These are phyloP conservation scores for Sclerotinia trifoliorum DNA, from an alignment of 2,329 filamentous ascomycete genomes.

Conservation along the genomic window DNA sequence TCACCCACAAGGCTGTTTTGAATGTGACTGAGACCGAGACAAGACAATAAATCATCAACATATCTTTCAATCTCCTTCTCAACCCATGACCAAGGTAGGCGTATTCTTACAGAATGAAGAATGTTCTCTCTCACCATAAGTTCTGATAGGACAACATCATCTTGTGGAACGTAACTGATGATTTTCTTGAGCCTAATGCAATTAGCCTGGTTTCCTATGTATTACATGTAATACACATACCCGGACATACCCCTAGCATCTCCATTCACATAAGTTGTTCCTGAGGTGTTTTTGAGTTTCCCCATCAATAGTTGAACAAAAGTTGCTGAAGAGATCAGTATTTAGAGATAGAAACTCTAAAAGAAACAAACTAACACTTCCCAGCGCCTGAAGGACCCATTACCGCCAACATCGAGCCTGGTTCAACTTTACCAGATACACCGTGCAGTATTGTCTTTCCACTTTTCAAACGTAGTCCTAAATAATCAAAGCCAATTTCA, in stretches of 20 bases:
- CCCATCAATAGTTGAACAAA: not conserved
- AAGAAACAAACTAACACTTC: not conserved
- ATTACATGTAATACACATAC: not conserved
- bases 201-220: not conserved
- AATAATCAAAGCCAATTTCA: not conserved
- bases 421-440: conserved; percentile 5
- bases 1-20: not conserved
- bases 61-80: not conserved
- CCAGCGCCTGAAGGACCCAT: not conserved
- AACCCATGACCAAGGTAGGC: not conserved
- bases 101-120: conserved; percentile 8
- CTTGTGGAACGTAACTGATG: conserved; percentile 1
- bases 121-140: not conserved
- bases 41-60: conserved; percentile 2
- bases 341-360: not conserved
- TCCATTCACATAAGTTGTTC: conserved; percentile 1
- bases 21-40: not conserved
- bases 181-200: not conserved
- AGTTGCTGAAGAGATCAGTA: not conserved
- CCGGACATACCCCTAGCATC: not conserved
- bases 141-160: not conserved
- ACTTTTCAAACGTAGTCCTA: not conserved
- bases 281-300: not conserved
- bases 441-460: not conserved
- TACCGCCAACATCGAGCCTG: not conserved